Percentiles rank a stretch among this genome's conserved stretches.
These are phyloP conservation scores for Penicillium crustosum DNA, from an alignment of 2,329 filamentous ascomycete species.

Conservation along the genomic window DNA sequence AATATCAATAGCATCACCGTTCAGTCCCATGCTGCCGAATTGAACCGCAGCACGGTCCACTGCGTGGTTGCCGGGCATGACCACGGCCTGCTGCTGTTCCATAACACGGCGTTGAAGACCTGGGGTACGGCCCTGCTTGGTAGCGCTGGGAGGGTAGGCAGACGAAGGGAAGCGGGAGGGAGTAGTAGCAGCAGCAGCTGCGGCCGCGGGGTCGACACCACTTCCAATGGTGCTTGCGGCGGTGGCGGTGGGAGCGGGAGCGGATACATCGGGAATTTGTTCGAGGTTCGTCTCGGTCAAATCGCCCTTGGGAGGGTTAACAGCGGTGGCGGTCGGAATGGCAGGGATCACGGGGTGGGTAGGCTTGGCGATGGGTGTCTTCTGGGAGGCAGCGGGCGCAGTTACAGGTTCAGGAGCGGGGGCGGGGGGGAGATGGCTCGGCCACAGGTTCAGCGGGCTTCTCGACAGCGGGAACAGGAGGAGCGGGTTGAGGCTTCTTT, in stretches of 20 bases:
- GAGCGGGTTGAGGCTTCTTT: conserved; percentile 49
- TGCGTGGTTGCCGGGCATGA: conserved; percentile 96
- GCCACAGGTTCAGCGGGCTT: conserved; percentile 32
- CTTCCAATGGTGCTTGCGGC: conserved; percentile 86
- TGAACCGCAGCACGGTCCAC: conserved; percentile 91
- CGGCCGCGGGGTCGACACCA: conserved; percentile 71
- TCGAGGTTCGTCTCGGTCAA: conserved; percentile 92
- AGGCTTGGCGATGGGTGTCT: conserved; percentile 40
- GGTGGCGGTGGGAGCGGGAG: conserved; percentile 74
- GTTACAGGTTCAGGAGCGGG: conserved; percentile 45
- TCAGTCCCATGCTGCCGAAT: conserved; percentile 92
- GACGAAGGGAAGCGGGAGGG: conserved; percentile 62
- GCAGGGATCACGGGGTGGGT: conserved; percentile 35
- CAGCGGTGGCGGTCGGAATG: conserved; percentile 42
- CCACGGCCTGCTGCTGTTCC: conserved; percentile 95
- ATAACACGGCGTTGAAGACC: conserved; percentile 83
- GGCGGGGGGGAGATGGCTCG: conserved; percentile 46
- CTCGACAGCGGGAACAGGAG: conserved; percentile 30
- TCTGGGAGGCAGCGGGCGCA: conserved; percentile 35
- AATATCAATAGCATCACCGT: conserved; percentile 70
- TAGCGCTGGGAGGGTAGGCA: conserved; percentile 75
- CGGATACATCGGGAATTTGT: conserved; percentile 78
- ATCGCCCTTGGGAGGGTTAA: conserved; percentile 74
- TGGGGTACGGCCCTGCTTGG: conserved; percentile 71
- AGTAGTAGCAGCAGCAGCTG: conserved; percentile 51